These are phyloP conservation scores for Boechera divaricarpa DNA, from an alignment of 345 rosid genomes.

Conservation along the genomic window DNA sequence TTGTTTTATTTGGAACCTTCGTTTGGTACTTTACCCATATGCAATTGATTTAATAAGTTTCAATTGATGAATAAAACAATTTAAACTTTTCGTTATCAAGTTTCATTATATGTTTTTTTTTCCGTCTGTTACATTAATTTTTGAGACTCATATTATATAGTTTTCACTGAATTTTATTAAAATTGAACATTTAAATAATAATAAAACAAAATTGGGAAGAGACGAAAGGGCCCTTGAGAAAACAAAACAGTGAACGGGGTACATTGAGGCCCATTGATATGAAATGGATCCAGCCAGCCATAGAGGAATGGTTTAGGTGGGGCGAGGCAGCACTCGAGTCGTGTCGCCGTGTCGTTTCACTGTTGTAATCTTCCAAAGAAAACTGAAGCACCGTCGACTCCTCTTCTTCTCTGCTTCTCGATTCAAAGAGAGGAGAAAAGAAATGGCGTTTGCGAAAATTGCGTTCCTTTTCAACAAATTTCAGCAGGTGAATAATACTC, in stretches of 20 bases:
- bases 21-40: not conserved
- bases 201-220: not conserved
- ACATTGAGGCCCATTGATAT: conserved; percentile 16
- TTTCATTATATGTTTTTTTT: not conserved
- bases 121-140: not conserved
- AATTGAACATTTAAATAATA: not conserved
- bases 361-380: not conserved
- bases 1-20: not conserved
- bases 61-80: conserved; percentile 18
- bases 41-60: conserved; percentile 17
- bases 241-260: not conserved
- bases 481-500: conserved; percentile 41
- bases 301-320: not conserved
- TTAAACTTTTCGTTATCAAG: not conserved
- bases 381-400: conserved; percentile 22
- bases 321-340: not conserved
- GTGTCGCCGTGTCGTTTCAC: not conserved
- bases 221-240: not conserved
- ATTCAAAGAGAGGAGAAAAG: not conserved
- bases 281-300: not conserved
- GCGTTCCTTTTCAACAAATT: conserved; percentile 46
- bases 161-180: no score
- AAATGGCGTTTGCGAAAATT: conserved; percentile 40
- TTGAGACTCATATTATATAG: not conserved
- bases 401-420: not conserved